phyloP scores from a whole-genome alignment of 345 rosid species.

The Citropsis articulata region DNA sequence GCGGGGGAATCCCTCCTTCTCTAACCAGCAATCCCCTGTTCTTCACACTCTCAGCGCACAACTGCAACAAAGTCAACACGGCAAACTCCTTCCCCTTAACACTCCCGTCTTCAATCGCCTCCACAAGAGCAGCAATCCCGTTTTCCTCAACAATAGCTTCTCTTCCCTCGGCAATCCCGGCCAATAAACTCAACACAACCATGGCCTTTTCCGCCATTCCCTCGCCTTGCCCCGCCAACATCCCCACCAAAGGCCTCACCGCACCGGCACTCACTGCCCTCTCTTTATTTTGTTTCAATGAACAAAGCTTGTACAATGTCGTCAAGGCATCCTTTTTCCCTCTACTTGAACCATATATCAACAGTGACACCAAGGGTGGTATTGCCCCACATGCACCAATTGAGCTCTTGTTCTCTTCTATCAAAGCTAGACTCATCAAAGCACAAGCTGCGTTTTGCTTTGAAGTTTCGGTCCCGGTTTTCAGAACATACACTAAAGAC shows the following conservation, averaged over 20 bases:
- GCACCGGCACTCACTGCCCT: slow-evolving; percentile 89
- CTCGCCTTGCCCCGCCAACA: slow-evolving; percentile 72
- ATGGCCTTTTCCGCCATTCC: slow-evolving; percentile 98
- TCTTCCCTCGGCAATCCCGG: slow-evolving; percentile 66
- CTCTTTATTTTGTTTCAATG: slow-evolving; percentile 77
- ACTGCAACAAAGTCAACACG: slow-evolving; percentile 70
- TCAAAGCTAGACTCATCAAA: slow-evolving; percentile 68
- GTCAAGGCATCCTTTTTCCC: slow-evolving; percentile 92
- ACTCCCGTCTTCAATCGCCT: slow-evolving; percentile 87
- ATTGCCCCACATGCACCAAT: slow-evolving; percentile 93
- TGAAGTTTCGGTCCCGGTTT: slow-evolving; percentile 89
- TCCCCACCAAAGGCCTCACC: slow-evolving; percentile 76
- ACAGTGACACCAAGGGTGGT: slow-evolving; percentile 86
- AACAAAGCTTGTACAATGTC: slow-evolving; percentile 88
- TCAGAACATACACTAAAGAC: slow-evolving; percentile 76
- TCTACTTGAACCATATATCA: slow-evolving; percentile 68
- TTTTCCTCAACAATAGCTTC: slow-evolving; percentile 84
- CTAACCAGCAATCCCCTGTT: slow-evolving; percentile 87
- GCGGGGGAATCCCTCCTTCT: slow-evolving; percentile 99
- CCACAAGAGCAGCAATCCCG: slow-evolving; percentile 87
- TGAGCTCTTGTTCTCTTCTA: slow-evolving; percentile 83
- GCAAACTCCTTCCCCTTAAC: slow-evolving; percentile 89
- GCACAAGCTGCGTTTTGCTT: slow-evolving; percentile 98
- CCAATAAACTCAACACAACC: slow-evolving; percentile 83
- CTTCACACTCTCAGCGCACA: slow-evolving; percentile 68